Conservation (phyloP, 2,329 filamentous ascomycete species). For the Fusarium sp. region DNA sequence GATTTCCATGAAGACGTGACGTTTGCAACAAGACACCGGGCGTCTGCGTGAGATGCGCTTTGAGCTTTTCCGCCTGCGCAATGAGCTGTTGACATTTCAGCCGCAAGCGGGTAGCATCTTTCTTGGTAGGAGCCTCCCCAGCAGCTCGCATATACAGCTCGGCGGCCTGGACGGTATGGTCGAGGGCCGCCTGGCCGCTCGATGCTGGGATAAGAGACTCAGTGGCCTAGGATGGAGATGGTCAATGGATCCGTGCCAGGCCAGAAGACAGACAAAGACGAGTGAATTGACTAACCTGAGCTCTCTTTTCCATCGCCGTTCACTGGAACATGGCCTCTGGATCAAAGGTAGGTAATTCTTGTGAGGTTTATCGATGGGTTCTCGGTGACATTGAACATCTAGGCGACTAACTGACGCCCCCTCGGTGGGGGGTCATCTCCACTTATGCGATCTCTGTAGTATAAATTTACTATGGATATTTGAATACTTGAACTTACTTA, state of each 20-base stretch:
- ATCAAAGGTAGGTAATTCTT: constrained; percentile 6
- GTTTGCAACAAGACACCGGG: constrained; percentile 73
- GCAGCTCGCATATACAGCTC: constrained; percentile 86
- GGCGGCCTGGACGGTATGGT: constrained; percentile 79
- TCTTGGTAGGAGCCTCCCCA: constrained; percentile 66
- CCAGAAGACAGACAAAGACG: background rate
- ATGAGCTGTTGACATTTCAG: constrained; percentile 77
- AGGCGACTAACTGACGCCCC: constrained; percentile 10
- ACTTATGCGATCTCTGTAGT: constrained; percentile 7
- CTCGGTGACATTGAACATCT: background rate
- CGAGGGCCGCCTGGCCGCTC: constrained; percentile 69
- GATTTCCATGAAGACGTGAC: constrained; percentile 82
- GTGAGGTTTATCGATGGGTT: constrained; percentile 24
- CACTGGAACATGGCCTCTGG: constrained; percentile 40
- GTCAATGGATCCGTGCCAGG: constrained; percentile 3
- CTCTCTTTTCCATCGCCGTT: constrained; percentile 53
- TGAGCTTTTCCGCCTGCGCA: constrained; percentile 79
- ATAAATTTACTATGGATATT: background rate
- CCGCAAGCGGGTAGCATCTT: constrained; percentile 74
- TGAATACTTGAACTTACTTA: too few relatives aligned
- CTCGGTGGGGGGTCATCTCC: constrained; percentile 34
- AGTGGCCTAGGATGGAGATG: constrained; percentile 47
- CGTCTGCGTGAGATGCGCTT: constrained; percentile 52
- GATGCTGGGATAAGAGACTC: constrained; percentile 53
- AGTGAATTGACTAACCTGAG: constrained; percentile 46